Evolutionary conservation across 1,284 basidiomycete genomes (phyloP).

Genomic region (Naganishia sp.): DNA sequence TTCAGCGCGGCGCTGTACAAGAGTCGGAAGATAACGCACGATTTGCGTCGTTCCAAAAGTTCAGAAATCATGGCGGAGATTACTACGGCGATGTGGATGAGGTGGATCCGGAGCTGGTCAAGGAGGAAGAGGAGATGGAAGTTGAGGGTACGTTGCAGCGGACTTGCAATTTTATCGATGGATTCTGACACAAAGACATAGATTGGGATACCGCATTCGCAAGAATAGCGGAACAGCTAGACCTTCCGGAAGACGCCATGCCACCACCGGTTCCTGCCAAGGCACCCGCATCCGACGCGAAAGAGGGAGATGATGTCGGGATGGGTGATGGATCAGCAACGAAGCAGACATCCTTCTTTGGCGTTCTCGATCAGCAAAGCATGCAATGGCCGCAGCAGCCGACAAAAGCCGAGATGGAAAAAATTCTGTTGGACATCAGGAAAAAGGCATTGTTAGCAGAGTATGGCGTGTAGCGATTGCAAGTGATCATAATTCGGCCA

Average conservation of each 20-base stretch:
- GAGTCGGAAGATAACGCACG: slow-evolving; percentile 76
- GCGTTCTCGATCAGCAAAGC: slow-evolving; percentile 71
- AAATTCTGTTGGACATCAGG: slow-evolving; percentile 70
- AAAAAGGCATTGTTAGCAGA: slow-evolving; percentile 83
- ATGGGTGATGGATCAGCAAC: slow-evolving; percentile 33
- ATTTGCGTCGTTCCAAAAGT: slow-evolving; percentile 79
- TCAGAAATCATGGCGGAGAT: slow-evolving; percentile 78
- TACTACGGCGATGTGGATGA: slow-evolving; percentile 95
- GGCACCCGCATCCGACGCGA: neutral
- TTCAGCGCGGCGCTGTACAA: slow-evolving; percentile 73
- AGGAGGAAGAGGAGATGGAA: slow-evolving; percentile 71
- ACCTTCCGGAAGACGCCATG: slow-evolving; percentile 49
- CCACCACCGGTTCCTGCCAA: slow-evolving; percentile 35
- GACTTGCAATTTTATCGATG: neutral
- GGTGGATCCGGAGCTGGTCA: slow-evolving; percentile 66
- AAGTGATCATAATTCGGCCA: neutral
- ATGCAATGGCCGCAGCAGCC: slow-evolving; percentile 75
- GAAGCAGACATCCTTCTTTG: slow-evolving; percentile 59
- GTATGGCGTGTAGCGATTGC: slow-evolving; percentile 57
- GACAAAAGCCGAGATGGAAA: slow-evolving; percentile 74
- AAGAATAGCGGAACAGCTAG: slow-evolving; percentile 62
- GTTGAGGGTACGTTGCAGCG: slow-evolving; percentile 65
- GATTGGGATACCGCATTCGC: slow-evolving; percentile 70
- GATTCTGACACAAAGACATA: slow-evolving; percentile 39
- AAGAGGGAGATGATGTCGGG: slow-evolving; percentile 34